phyloP scores from a whole-genome alignment of 208 protist species.

The Balamuthia mandrillaris region DNA sequence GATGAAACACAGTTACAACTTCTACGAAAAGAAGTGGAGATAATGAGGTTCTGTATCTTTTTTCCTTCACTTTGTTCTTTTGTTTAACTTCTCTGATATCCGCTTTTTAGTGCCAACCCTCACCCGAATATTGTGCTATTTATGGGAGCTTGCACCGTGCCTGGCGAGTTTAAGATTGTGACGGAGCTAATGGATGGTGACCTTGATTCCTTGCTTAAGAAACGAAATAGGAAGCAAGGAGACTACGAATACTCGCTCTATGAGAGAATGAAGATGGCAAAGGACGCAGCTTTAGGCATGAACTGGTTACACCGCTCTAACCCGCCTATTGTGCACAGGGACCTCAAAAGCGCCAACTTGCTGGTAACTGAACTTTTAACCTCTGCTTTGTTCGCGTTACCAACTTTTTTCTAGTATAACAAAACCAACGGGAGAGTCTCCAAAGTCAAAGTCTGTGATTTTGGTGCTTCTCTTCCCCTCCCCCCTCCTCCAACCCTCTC shows the following conservation, averaged over 20 bases:
- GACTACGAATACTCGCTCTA: conserved; percentile 41
- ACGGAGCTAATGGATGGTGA: conserved; percentile 47
- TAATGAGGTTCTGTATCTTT: conserved; percentile 34
- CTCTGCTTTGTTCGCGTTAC: neutral
- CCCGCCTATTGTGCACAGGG: conserved; percentile 57
- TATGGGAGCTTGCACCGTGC: conserved; percentile 58
- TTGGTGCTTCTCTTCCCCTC: no score
- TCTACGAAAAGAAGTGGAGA: conserved; percentile 53
- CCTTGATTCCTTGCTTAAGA: neutral
- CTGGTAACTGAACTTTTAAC: neutral
- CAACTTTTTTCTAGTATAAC: neutral
- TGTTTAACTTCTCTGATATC: no score
- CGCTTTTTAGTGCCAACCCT: conserved; percentile 16
- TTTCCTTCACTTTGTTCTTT: neutral
- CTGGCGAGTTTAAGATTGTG: conserved; percentile 51
- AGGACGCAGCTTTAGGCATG: conserved; percentile 62
- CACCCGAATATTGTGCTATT: conserved; percentile 55
- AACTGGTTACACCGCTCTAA: conserved; percentile 61
- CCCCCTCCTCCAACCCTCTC: no score
- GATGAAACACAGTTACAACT: conserved; percentile 34
- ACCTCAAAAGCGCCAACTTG: conserved; percentile 56
- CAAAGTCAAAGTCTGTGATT: conserved; percentile 54
- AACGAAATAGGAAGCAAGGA: neutral
- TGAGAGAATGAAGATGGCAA: conserved; percentile 58
- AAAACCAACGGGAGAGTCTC: neutral